Evolutionary conservation across 2,329 filamentous ascomycete species (phyloP), one percentile per base, ranked within the genome.

Genomic region (Cladosporium sphaerospermum): DNA sequence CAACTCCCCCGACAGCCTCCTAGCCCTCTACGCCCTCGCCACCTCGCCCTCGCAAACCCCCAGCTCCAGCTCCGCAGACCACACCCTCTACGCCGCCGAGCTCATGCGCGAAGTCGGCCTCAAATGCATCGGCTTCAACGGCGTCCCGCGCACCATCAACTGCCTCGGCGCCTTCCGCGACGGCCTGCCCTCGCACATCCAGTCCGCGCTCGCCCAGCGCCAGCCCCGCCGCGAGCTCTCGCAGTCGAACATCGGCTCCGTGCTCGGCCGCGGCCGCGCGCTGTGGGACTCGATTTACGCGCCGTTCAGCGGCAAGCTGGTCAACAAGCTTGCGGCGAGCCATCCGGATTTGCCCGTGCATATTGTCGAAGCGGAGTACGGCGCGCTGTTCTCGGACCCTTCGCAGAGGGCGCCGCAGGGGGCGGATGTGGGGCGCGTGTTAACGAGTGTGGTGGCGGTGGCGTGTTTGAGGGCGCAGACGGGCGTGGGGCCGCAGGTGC

Each of bases 311-410:
- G 73, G 73, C 11, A 91, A 90, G 70, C 78, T 95, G 5, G 76
- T 83, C 54, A 73, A 76, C 47, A 88, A 86, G 70, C 80, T 95
- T 1, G 86, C 81, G 0, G 76, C 78, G n/a, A 83, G 84, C 9
- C 89, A 95, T 65, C 89, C 89, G 0, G 89, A 93, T 66, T 71
- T 95, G 19, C 89, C 89, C 0, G 85, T 91, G 3, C 84, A 89
- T 64, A 93, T 95, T 60, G 73, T 93, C 11, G 77, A 83, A 59
- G 79, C 78, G 47, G 85, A 92, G 66, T 95, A 95, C 67, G 83
- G 83, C 0, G 81, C 81, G 1, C 68, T 93, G 10, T 81, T 95
- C 36, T 79, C 85, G 0, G 85, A 93, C 60, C 88, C 87, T 68
- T 76, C 0, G 62, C 61, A 3, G 69, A 69, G 11, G 64, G 72